Evolutionary conservation across 179 eudicot genomes (phyloP), one percentile per base, ranked within the genome.

Genomic region (Silene vulgaris): DNA sequence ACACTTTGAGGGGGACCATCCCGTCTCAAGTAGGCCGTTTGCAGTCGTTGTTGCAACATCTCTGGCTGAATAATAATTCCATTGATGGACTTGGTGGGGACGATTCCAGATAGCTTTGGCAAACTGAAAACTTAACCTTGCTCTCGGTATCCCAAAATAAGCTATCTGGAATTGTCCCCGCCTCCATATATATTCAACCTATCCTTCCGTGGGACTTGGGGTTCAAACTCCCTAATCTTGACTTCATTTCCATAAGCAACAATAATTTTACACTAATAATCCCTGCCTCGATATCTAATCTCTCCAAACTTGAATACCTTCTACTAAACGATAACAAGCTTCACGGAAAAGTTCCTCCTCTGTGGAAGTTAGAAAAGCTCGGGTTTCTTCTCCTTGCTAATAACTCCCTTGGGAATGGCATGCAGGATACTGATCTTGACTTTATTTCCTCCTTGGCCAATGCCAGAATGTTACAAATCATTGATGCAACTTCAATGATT

Each of bases 131-230:
- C 17, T 64, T 64, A 14, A 64, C n/a, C 17, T 64, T 28, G 19
- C 19, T 64, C 16, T 26, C 59, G 6, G 59, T 52, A 52, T 52
- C 59, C 17, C 59, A 52, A 12, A 64, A 64, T 1, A 21, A 69
- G 73, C 32, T 69, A 0, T n/a, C 32, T 35, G 72, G 75, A 1
- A 4, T 76, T 0, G 52, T 69, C 73, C 57, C 73, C 1, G 14
- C 73, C 7, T 69, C 56, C 32, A 19, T 69, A 20, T 40, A 19
- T 69, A 20, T 40, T 17, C 13, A 69, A 69, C 16, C 16, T 69
- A 1, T 17, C 50, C 23, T 84, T 75, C 88, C 88, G 7, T 19
- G 13, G 0, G 75, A 83, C 71, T 20, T 87, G 13, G 85, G 81
- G 62, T 5, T 66, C 32, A 45, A 20, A 9, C 76, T 83, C 35